A percentile compares a stretch with the other conserved stretches of the same genome.
phyloP scores from a whole-genome alignment of 805 yeast species.

The Zygotorulaspora danielsina region DNA sequence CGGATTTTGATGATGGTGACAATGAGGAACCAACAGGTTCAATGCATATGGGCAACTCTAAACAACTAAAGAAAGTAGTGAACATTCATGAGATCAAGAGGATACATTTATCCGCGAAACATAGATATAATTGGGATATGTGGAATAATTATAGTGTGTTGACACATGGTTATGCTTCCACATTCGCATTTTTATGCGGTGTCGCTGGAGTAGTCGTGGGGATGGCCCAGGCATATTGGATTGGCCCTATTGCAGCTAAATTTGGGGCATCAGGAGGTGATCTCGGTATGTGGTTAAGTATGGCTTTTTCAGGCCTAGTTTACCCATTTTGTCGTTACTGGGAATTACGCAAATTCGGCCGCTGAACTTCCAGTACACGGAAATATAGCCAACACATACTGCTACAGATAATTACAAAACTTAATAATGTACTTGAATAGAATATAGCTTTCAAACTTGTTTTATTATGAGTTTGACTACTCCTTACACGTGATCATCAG shows the following conservation, averaged over 20 bases:
- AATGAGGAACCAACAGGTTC: slow-evolving; percentile 4
- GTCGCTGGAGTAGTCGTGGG: slow-evolving; percentile 81
- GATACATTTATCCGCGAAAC: slow-evolving; percentile 23
- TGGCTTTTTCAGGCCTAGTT: slow-evolving; percentile 61
- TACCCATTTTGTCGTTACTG: slow-evolving; percentile 64
- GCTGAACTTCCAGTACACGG: slow-evolving; percentile 21
- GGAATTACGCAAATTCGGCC: slow-evolving; percentile 57
- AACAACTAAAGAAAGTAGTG: slow-evolving; percentile 1
- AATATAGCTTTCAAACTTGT: no score
- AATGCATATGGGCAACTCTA: not conserved
- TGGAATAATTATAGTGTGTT: slow-evolving; percentile 63
- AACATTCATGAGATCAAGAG: slow-evolving; percentile 23
- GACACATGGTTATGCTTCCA: slow-evolving; percentile 70
- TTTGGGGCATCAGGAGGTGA: slow-evolving; percentile 74
- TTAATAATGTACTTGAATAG: not conserved
- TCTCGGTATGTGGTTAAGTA: slow-evolving; percentile 72
- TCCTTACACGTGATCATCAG: slow-evolving; percentile 6
- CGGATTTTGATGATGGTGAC: slow-evolving; percentile 6
- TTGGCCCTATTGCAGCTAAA: slow-evolving; percentile 64
- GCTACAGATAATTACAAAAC: not conserved
- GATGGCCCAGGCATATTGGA: slow-evolving; percentile 82
- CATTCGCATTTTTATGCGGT: slow-evolving; percentile 61
- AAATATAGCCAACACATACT: not conserved
- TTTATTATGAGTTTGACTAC: no score
- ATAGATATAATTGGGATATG: slow-evolving; percentile 63